A percentile compares a stretch with the other conserved stretches of the same genome.
Conservation (phyloP, 306 rosid species). For the Quercus alba region DNA sequence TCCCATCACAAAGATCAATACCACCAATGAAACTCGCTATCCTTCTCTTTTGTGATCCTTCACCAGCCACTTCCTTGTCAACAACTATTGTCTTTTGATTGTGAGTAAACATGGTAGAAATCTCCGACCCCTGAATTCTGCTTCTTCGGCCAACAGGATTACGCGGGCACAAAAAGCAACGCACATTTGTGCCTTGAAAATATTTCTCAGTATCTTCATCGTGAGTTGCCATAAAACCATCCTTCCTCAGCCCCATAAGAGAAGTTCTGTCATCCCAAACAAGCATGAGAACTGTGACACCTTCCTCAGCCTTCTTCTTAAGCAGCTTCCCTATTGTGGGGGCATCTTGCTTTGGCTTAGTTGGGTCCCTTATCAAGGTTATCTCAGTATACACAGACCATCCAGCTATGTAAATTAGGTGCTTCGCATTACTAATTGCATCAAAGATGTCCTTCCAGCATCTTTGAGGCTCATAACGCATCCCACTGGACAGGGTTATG, state of each 20-base stretch:
- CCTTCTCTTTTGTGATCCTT: constrained; percentile 29
- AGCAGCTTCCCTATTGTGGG: constrained; percentile 66
- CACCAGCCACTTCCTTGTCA: constrained; percentile 36
- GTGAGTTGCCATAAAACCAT: constrained; percentile 82
- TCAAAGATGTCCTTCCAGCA: constrained; percentile 82
- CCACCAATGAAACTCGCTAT: constrained; percentile 75
- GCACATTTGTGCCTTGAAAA: constrained; percentile 61
- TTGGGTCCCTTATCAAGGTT: constrained; percentile 46
- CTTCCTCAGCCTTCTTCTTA: constrained; percentile 68
- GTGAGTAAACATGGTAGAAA: constrained; percentile 77
- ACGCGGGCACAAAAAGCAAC: constrained; percentile 61
- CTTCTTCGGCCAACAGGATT: constrained; percentile 66
- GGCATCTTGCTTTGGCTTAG: constrained; percentile 2
- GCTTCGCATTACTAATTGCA: constrained; percentile 51
- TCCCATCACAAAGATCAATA: constrained; percentile 84
- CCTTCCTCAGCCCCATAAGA: constrained; percentile 42
- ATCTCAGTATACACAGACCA: constrained; percentile 70
- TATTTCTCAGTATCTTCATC: constrained; percentile 60
- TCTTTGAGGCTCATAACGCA: constrained; percentile 26
- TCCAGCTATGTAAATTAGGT: constrained; percentile 72
- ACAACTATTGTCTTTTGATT: constrained; percentile 71
- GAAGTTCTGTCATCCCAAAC: constrained; percentile 90
- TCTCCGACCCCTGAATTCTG: constrained; percentile 51
- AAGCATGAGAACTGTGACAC: constrained; percentile 70
- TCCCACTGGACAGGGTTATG: constrained; percentile 10